Conservation (phyloP, 305 asterid genomes). For the Fraxinus sp. region DNA sequence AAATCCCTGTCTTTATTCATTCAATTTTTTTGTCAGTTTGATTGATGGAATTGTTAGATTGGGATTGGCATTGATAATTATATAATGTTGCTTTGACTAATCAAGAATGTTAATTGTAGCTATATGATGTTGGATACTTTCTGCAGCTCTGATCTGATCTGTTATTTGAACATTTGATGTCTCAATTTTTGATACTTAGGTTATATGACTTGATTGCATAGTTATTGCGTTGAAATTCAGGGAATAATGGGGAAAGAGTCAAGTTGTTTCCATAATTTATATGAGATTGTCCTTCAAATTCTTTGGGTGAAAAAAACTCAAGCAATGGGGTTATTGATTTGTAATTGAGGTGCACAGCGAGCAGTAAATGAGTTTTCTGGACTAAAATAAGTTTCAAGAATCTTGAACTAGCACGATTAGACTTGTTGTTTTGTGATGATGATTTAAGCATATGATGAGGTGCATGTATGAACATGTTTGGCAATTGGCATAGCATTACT, state of each 20-base stretch:
- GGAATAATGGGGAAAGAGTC: background rate
- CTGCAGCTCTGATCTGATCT: constrained; percentile 2
- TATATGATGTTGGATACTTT: background rate
- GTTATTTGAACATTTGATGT: background rate
- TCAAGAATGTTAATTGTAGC: background rate
- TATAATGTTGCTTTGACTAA: background rate
- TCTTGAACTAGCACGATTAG: background rate
- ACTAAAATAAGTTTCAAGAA: background rate
- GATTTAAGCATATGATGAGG: background rate
- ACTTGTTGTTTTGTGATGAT: background rate
- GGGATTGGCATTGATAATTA: background rate
- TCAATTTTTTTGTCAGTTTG: background rate
- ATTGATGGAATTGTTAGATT: constrained; percentile 1
- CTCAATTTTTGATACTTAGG: background rate
- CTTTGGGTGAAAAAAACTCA: background rate
- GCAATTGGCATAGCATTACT: background rate
- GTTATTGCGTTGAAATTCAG: background rate
- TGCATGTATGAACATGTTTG: background rate
- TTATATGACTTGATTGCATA: background rate
- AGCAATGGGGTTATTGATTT: background rate
- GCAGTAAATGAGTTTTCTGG: background rate
- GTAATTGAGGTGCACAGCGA: background rate
- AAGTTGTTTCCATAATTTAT: background rate
- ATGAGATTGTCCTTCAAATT: background rate
- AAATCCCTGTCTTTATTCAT: constrained; percentile 4